Percentiles rank a stretch among this genome's conserved stretches.
phyloP scores from a whole-genome alignment of 2,329 filamentous ascomycete genomes.

The Exophiala spinifera region DNA sequence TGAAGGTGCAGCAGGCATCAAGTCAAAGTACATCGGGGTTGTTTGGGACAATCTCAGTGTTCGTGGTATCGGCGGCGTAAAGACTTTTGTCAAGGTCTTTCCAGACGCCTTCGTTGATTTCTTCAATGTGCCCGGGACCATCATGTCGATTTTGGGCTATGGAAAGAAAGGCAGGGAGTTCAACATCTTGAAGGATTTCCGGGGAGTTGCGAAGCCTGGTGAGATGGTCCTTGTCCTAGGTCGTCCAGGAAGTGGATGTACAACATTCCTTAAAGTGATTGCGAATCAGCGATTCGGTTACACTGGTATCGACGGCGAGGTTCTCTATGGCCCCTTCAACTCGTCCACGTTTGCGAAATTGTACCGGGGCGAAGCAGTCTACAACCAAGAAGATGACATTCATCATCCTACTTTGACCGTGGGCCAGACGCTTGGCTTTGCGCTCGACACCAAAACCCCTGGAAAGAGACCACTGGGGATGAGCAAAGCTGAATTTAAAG shows the following conservation, averaged over 20 bases:
- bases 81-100: conserved; percentile 72
- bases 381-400: conserved; percentile 82
- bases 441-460: conserved; percentile 79
- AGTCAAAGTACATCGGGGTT: conserved; percentile 72
- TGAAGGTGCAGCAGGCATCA: conserved; percentile 74
- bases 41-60: conserved; percentile 77
- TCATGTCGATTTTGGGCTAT: conserved; percentile 61
- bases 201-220: conserved; percentile 66
- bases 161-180: conserved; percentile 68
- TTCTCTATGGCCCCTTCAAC: conserved; percentile 72
- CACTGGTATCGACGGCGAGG: conserved; percentile 65
- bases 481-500: conserved; percentile 70
- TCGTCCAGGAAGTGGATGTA: conserved; percentile 69
- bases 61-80: conserved; percentile 68
- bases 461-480: conserved; percentile 74
- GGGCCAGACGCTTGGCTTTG: conserved; percentile 81
- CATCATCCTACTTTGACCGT: conserved; percentile 84
- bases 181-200: conserved; percentile 69
- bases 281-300: conserved; percentile 64
- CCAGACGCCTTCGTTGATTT: conserved; percentile 74
- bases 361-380: conserved; percentile 79
- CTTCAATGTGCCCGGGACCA: conserved; percentile 68
- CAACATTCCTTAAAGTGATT: conserved; percentile 66
- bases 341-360: conserved; percentile 65
- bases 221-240: conserved; percentile 87